Base-by-base conservation (phyloP, 257 asterid species). In the Knoxia roxburghii region DNA sequence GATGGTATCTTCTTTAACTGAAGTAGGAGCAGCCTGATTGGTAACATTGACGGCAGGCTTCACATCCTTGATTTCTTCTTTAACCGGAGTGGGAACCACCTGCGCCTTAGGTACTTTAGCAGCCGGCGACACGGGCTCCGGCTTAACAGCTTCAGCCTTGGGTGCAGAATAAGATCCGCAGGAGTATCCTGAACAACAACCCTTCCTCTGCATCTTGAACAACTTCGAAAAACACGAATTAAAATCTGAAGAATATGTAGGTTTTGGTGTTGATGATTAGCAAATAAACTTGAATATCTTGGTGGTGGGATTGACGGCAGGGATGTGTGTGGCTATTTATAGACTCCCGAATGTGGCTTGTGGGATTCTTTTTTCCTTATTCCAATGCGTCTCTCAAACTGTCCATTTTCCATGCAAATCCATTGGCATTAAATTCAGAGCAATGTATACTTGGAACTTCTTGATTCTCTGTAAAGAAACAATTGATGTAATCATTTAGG, bases 241-340 rank as follows among this genome's bases (percentile, higher is more conserved):
- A 5, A 32, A 32, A 58, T n/a, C 29, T 57, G 23, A 6, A 4
- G 48, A 27, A 18, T 18, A 37, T 14, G 3, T 26, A 6, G 5
- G 7, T 39, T 6, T 15, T 24, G 33, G 5, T 17, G 20, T 55
- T 37, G 41, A 37, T 4, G 41, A 37, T 3, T 37, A 37, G n/a
- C 17, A 29, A 1, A 2, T 2, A 2, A 12, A 5, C 9, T 39
- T n/a, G n/a, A 1, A 39, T 39, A 12, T 39, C 11, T 5, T 39
- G 6, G 8, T 39, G 45, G 9, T 3, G 6, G n/a, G n/a, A n/a
- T n/a, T n/a, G n/a, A n/a, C n/a, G n/a, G n/a, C n/a, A n/a, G n/a
- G n/a, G n/a, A n/a, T n/a, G n/a, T 39, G 20, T 18, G 15, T 30
- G 62, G 4, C 40, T 70, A 70, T 37, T 70, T 60, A 70, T 61